Conservation (phyloP, 441 rosid genomes). For the Corymbia calophylla region DNA sequence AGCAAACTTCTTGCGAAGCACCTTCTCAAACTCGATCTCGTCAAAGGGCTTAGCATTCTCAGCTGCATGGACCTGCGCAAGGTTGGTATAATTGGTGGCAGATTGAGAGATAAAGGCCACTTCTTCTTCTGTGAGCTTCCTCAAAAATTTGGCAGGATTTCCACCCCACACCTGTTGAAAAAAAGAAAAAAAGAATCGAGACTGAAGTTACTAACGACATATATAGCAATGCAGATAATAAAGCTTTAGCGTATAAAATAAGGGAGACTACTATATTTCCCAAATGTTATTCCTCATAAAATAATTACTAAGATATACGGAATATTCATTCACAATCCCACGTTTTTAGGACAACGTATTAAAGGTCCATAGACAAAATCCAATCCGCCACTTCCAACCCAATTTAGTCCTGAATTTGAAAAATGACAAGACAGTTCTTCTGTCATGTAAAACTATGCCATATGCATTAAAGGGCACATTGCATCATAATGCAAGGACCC, state of each 20-base stretch:
- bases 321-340: neutral
- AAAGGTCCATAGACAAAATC: neutral
- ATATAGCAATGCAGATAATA: neutral
- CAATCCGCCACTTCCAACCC: neutral
- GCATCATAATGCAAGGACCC: neutral
- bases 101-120: slow-evolving; percentile 61
- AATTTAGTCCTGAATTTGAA: neutral
- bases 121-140: slow-evolving; percentile 76
- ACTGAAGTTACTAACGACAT: neutral
- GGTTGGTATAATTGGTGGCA: slow-evolving; percentile 76
- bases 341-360: neutral
- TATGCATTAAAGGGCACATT: neutral
- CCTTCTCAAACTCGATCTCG: slow-evolving; percentile 86
- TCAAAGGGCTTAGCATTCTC: slow-evolving; percentile 82
- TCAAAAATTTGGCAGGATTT: slow-evolving; percentile 86
- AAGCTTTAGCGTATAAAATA: neutral
- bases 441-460: neutral
- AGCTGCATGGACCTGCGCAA: slow-evolving; percentile 78
- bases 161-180: slow-evolving; percentile 91
- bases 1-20: slow-evolving; percentile 74
- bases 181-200: neutral
- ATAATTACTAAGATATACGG: neutral
- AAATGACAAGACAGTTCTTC: neutral
- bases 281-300: neutral
- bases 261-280: neutral